Evolutionary conservation across 2,329 filamentous ascomycete genomes (phyloP).

Genomic region (Chaetoscypha palmicola): DNA sequence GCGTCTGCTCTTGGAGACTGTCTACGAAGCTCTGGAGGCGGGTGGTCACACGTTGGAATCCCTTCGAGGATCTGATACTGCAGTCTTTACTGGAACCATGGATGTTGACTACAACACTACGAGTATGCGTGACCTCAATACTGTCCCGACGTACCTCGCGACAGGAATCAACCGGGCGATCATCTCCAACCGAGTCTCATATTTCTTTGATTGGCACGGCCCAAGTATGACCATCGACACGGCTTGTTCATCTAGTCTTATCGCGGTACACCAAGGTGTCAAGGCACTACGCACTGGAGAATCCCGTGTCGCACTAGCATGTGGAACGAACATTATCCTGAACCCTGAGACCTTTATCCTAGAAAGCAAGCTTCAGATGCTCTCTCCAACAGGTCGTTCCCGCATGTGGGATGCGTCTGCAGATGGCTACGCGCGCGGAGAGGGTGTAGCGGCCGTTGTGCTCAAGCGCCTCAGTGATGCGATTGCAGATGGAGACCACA

Average conservation of each 20-base stretch:
- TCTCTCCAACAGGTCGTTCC: slow-evolving; percentile 27
- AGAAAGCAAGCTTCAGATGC: slow-evolving; percentile 34
- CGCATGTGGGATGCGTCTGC: slow-evolving; percentile 31
- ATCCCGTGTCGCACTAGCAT: slow-evolving; percentile 9
- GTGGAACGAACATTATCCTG: slow-evolving; percentile 16
- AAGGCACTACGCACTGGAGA: slow-evolving; percentile 17
- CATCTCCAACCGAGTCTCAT: slow-evolving; percentile 36
- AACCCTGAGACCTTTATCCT: slow-evolving; percentile 5
- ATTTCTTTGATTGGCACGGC: slow-evolving; percentile 35
- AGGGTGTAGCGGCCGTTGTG: slow-evolving; percentile 52
- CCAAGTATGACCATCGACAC: slow-evolving; percentile 36
- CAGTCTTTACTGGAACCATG: slow-evolving; percentile 30
- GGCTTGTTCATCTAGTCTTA: slow-evolving; percentile 33
- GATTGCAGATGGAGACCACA: slow-evolving; percentile 49
- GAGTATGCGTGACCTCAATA: slow-evolving; percentile 32
- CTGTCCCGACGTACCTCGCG: slow-evolving; percentile 27
- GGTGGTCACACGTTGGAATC: slow-evolving; percentile 16
- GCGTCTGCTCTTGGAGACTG: slow-evolving; percentile 20
- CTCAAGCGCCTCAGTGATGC: slow-evolving; percentile 48
- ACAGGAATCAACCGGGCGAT: slow-evolving; percentile 31
- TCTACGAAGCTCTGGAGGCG: slow-evolving; percentile 23
- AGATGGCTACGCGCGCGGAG: slow-evolving; percentile 27
- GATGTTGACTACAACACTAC: slow-evolving; percentile 21
- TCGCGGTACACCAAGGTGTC: slow-evolving; percentile 29
- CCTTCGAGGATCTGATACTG: slow-evolving; percentile 17